Percentiles rank a stretch among this genome's conserved stretches.
These are phyloP conservation scores for Sclerotinia minor DNA, from an alignment of 2,329 filamentous ascomycete species.

Conservation along the genomic window DNA sequence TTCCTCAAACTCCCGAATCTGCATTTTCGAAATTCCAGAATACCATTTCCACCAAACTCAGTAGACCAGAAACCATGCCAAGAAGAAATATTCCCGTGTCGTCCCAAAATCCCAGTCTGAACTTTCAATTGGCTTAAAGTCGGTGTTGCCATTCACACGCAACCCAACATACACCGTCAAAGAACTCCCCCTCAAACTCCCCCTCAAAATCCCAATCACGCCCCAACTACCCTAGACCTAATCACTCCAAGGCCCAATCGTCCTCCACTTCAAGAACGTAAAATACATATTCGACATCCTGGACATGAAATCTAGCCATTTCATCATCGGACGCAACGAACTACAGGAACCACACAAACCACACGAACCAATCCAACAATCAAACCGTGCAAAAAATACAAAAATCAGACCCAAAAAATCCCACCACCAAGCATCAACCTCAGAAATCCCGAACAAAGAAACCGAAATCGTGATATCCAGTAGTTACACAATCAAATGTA, in stretches of 20 bases:
- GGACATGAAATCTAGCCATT: not conserved
- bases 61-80: no score
- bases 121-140: no score
- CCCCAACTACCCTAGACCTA: not conserved
- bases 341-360: not conserved
- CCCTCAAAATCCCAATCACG: not conserved
- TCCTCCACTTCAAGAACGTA: not conserved
- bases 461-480: not conserved
- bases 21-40: no score
- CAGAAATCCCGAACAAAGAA: not conserved
- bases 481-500: not conserved
- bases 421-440: not conserved
- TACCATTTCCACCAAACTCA: no score
- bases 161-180: no score
- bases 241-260: not conserved
- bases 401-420: not conserved
- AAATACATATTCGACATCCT: not conserved
- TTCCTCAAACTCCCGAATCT: no score
- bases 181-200: no score
- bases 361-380: no score
- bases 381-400: no score
- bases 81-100: no score
- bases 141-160: no score
- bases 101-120: no score
- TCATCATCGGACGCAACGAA: not conserved